Conservation (phyloP, 129 eudicot genomes). For the Flaveria bidentis region DNA sequence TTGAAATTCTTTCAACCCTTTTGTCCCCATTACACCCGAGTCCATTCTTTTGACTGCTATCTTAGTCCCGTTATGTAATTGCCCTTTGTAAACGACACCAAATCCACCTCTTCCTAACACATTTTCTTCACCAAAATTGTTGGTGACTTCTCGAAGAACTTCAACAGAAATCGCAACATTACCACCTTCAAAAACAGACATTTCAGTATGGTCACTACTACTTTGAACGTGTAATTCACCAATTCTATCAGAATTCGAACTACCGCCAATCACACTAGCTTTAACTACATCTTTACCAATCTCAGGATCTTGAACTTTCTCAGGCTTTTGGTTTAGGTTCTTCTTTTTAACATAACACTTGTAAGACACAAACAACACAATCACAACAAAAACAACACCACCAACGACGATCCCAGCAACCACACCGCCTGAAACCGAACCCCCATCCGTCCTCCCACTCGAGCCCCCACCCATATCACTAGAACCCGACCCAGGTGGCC, state of each 20-base stretch:
- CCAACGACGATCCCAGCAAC: conserved; percentile 41
- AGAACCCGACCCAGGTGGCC: conserved; percentile 19
- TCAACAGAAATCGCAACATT: neutral
- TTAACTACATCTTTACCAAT: conserved; percentile 39
- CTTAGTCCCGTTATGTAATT: neutral
- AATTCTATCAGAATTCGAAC: neutral
- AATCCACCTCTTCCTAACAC: conserved; percentile 21
- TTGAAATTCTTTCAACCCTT: conserved; percentile 16
- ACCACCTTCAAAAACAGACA: conserved; percentile 13
- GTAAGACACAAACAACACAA: conserved; percentile 41
- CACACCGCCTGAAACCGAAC: conserved; percentile 31
- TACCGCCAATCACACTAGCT: conserved; percentile 8
- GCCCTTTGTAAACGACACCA: conserved; percentile 18
- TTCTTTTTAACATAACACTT: conserved; percentile 37
- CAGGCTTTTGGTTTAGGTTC: conserved; percentile 38
- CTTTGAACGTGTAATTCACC: neutral
- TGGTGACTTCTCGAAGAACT: conserved; percentile 8
- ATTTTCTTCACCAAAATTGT: conserved; percentile 11
- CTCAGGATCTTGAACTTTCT: conserved; percentile 41
- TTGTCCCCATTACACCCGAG: conserved; percentile 9
- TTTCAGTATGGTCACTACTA: neutral
- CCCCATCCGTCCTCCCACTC: conserved; percentile 2
- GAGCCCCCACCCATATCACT: conserved; percentile 12
- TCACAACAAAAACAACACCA: conserved; percentile 39
- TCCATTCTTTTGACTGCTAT: conserved; percentile 21